Percentiles rank a stretch among this genome's conserved stretches.
These are phyloP conservation scores for Kalmusia sp. DNA, from an alignment of 2,329 filamentous ascomycete genomes.

Conservation along the genomic window DNA sequence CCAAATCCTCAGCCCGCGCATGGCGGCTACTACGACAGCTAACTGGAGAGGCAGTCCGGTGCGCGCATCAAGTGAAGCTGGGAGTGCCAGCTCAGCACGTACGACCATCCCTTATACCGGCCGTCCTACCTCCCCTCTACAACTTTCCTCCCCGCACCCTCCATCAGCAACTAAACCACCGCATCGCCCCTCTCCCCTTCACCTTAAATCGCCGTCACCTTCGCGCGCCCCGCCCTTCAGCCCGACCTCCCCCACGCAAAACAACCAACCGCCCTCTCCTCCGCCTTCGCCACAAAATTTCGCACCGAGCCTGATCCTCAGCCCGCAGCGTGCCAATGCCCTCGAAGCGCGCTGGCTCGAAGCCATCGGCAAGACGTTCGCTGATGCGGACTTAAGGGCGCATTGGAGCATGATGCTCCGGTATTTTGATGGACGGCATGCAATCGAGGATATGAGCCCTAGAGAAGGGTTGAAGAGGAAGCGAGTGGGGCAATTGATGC, in stretches of 20 bases:
- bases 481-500: constrained; percentile 60
- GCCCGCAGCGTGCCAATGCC: constrained; percentile 79
- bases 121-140: constrained; percentile 31
- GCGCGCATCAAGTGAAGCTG: constrained; percentile 39
- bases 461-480: constrained; percentile 87
- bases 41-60: constrained; percentile 36
- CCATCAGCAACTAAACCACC: constrained; percentile 25
- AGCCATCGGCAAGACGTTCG: constrained; percentile 43
- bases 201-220: constrained; percentile 40
- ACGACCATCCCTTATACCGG: constrained; percentile 41
- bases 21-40: constrained; percentile 17
- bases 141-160: constrained; percentile 14
- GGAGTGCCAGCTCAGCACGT: constrained; percentile 43
- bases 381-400: constrained; percentile 61
- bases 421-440: constrained; percentile 86
- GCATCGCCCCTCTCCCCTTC: constrained; percentile 41
- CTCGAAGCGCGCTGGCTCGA: constrained; percentile 76
- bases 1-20: constrained; percentile 36
- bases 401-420: constrained; percentile 78
- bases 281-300: constrained; percentile 24
- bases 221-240: constrained; percentile 25
- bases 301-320: constrained; percentile 62
- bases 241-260: constrained; percentile 13
- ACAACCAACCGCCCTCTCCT: constrained; percentile 14
- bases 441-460: constrained; percentile 86